phyloP scores from a whole-genome alignment of 192 early-diverging fungal genomes.

The Umbelopsis vinacea region DNA sequence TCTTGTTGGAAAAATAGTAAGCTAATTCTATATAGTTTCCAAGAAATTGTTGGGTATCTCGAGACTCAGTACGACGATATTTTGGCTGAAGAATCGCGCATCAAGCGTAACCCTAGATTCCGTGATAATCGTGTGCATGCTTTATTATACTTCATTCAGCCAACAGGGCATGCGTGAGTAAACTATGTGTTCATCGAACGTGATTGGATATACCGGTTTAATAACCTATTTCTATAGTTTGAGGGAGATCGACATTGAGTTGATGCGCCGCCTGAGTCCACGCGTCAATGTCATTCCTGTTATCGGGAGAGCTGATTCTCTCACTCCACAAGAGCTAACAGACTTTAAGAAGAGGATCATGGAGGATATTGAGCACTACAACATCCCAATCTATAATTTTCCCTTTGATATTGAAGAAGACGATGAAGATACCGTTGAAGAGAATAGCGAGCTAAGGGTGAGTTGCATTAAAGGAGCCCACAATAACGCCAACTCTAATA shows the following conservation, averaged over 20 bases:
- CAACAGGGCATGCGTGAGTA: constrained; percentile 87
- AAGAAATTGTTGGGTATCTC: constrained; percentile 91
- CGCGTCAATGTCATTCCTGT: constrained; percentile 97
- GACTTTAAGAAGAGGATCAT: constrained; percentile 94
- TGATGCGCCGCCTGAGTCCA: constrained; percentile 89
- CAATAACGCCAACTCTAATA: not conserved
- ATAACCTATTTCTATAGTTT: constrained; percentile 51
- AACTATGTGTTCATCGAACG: not conserved
- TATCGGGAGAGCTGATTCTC: constrained; percentile 90
- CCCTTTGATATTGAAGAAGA: constrained; percentile 94
- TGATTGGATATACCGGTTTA: not conserved
- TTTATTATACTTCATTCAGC: constrained; percentile 96
- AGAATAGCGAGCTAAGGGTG: constrained; percentile 91
- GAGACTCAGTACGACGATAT: constrained; percentile 95
- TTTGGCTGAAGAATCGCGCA: constrained; percentile 85
- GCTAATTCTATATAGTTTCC: constrained; percentile 62
- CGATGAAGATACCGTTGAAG: constrained; percentile 98
- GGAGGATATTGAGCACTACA: constrained; percentile 95
- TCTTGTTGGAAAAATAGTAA: not conserved
- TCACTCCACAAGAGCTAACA: constrained; percentile 82
- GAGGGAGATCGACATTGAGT: constrained; percentile 93
- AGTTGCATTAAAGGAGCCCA: not conserved
- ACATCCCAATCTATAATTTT: constrained; percentile 98
- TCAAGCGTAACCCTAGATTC: constrained; percentile 87
- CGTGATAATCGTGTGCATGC: constrained; percentile 96